phyloP scores from a whole-genome alignment of 768 basidiomycete genomes.

The Collybia nuda region DNA sequence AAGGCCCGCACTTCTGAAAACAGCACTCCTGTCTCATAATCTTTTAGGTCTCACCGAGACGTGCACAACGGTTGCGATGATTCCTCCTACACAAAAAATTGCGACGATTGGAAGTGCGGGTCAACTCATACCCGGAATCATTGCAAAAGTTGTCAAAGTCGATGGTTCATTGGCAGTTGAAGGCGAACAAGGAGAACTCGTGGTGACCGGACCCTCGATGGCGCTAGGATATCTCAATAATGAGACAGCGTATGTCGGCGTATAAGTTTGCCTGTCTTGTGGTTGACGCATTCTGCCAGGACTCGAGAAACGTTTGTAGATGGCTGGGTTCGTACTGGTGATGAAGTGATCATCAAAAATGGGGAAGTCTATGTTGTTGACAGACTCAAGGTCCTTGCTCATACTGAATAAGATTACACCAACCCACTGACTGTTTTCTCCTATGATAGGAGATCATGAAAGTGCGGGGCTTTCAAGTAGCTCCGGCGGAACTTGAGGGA shows the following conservation, averaged over 20 bases:
- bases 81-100: conserved; percentile 40
- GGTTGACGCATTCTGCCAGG: conserved; percentile 25
- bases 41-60: conserved; percentile 63
- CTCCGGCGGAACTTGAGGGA: conserved; percentile 67
- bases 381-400: conserved; percentile 58
- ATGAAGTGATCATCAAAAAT: conserved; percentile 67
- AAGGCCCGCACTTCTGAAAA: conserved; percentile 1
- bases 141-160: conserved; percentile 53
- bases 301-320: conserved; percentile 64
- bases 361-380: conserved; percentile 71
- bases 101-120: conserved; percentile 59
- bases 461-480: conserved; percentile 59
- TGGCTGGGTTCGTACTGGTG: conserved; percentile 70
- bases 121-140: conserved; percentile 55
- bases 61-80: conserved; percentile 47
- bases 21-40: not conserved
- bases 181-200: conserved; percentile 62
- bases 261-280: not conserved
- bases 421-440: not conserved
- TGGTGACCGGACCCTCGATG: conserved; percentile 61
- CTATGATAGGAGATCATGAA: conserved; percentile 65
- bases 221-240: conserved; percentile 60
- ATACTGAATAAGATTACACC: not conserved
- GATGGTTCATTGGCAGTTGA: conserved; percentile 57
- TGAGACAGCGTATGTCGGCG: conserved; percentile 51